Evolutionary conservation across 768 basidiomycete species (phyloP).

Genomic region (Lyophyllum semitale): DNA sequence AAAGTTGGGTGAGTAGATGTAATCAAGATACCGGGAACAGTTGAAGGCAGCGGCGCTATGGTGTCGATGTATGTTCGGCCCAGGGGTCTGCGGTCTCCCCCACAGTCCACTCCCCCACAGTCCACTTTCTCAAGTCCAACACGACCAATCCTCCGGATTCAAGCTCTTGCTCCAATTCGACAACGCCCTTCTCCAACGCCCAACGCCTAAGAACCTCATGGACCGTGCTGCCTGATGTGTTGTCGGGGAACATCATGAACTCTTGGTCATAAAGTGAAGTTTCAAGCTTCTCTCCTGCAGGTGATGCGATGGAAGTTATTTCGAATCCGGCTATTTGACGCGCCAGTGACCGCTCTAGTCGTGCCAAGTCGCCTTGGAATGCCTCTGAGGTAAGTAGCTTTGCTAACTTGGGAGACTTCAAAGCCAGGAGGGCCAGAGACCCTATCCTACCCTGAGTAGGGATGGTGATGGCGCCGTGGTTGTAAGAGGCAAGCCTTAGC

Average conservation of each 20-base stretch:
- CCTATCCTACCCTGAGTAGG: slow-evolving; percentile 61
- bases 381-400: slow-evolving; percentile 42
- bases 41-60: not conserved
- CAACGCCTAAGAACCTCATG: slow-evolving; percentile 52
- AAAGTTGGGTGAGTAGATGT: not conserved
- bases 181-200: slow-evolving; percentile 51
- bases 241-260: slow-evolving; percentile 74
- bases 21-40: not conserved
- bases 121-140: slow-evolving; percentile 65
- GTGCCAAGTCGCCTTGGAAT: slow-evolving; percentile 59
- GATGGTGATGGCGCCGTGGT: slow-evolving; percentile 56
- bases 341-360: slow-evolving; percentile 74
- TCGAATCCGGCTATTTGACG: slow-evolving; percentile 87
- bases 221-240: slow-evolving; percentile 42
- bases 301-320: slow-evolving; percentile 49
- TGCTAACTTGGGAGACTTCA: slow-evolving; percentile 50
- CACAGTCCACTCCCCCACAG: slow-evolving; percentile 67
- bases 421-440: slow-evolving; percentile 53
- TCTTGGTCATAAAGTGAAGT: slow-evolving; percentile 71
- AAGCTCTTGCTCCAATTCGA: slow-evolving; percentile 25
- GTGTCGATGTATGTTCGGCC: not conserved
- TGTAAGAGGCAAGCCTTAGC: slow-evolving; percentile 55
- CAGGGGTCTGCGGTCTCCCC: slow-evolving; percentile 37
- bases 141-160: slow-evolving; percentile 41
- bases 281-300: slow-evolving; percentile 36